These are phyloP conservation scores for Calocera viscosa DNA, from an alignment of 768 basidiomycete genomes.

Conservation along the genomic window DNA sequence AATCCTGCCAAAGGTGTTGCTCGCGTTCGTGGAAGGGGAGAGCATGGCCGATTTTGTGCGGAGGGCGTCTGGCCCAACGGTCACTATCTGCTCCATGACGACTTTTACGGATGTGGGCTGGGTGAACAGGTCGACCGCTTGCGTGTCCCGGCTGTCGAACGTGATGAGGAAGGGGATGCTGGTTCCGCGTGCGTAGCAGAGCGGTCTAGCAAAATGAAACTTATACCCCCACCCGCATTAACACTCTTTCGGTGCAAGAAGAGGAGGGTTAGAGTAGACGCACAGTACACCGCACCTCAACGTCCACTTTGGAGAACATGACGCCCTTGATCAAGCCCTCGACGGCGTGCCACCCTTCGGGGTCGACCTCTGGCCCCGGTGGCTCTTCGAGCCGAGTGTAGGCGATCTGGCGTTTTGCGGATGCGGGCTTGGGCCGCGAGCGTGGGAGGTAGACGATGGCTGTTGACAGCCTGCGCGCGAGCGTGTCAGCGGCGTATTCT, in stretches of 20 bases:
- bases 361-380: slow-evolving; percentile 1
- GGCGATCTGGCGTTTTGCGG: slow-evolving; percentile 1
- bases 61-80: neutral
- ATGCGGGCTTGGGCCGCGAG: slow-evolving; percentile 6
- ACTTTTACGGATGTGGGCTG: slow-evolving; percentile 7
- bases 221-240: no score
- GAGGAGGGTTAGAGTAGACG: neutral
- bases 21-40: neutral
- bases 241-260: neutral
- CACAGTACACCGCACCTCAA: slow-evolving; percentile 9
- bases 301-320: slow-evolving; percentile 1
- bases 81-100: neutral
- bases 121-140: slow-evolving; percentile 9
- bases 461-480: slow-evolving; percentile 1
- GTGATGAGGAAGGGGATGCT: slow-evolving; percentile 10
- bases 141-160: slow-evolving; percentile 2
- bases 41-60: neutral
- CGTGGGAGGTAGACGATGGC: slow-evolving; percentile 12
- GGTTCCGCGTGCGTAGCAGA: slow-evolving; percentile 10
- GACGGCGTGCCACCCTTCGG: slow-evolving; percentile 5
- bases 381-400: slow-evolving; percentile 3
- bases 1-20: neutral
- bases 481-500: neutral
- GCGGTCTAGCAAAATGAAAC: neutral
- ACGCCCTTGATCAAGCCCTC: neutral